Base-by-base conservation (phyloP, 495 filamentous ascomycete species). In the Tuber melanosporum region DNA sequence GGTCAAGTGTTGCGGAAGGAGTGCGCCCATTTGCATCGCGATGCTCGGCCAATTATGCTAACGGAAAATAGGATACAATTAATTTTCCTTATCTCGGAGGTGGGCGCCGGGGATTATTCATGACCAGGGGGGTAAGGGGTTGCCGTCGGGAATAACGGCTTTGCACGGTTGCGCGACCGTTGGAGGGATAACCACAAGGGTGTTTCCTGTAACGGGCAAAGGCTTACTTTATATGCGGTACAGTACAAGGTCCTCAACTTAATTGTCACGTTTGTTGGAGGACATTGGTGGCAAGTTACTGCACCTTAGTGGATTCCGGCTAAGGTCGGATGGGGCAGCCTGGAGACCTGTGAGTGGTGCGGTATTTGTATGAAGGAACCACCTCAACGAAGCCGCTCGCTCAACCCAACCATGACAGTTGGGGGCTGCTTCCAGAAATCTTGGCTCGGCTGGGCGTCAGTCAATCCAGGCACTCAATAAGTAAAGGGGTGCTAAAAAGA, bases 41-140 rank as follows among this genome's bases (percentile, higher is more conserved):
- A 32, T 32, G 32, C 1, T 32, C 32, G 32, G 32, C 1, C 1
- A 32, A 32, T 32, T 32, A 32, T 32, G 32, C 32, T 32, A 32
- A 32, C 32, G 32, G 32, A 32, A 0, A 41, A 41, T 41, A 41
- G 2, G 39, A 41, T 41, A 41, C 39, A 41, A 84, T 88, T 72
- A 87, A 46, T 8, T 3, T 46, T 46, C 2, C 45, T 19, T 12
- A 87, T 74, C 52, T 79, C 82, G 3, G 86, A 85, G 36, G 86
- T 88, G 41, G 44, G 72, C 5, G 84, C 83, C 0, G 84, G 82
- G 3, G 82, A 43, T 83, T 88, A 75, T 88, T 87, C 79, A 83
- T 87, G 22, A 83, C 88, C 32, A 78, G 78, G 78, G 78, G 7
- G 80, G 82, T 62, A 76, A 83, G 75, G 84, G 85, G 42, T 1